These are phyloP conservation scores for Tylopilus sp. DNA, from an alignment of 768 basidiomycete genomes.

Conservation along the genomic window DNA sequence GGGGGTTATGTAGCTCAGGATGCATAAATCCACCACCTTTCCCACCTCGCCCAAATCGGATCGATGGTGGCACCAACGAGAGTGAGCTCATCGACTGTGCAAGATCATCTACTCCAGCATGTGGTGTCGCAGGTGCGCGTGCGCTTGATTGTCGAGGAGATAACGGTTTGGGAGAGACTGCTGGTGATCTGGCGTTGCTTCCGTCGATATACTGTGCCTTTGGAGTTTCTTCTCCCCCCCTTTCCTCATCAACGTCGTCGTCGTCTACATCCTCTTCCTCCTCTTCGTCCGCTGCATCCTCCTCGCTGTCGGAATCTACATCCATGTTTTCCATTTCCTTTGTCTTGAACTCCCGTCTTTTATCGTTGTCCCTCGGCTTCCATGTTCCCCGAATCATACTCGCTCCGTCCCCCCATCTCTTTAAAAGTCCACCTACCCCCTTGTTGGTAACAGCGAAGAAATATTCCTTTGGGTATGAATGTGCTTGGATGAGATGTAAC, in stretches of 20 bases:
- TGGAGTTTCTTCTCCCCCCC: constrained; percentile 26
- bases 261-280: constrained; percentile 13
- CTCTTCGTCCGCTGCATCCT: constrained; percentile 6
- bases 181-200: constrained; percentile 18
- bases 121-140: constrained; percentile 18
- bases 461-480: constrained; percentile 84
- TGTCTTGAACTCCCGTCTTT: constrained; percentile 13
- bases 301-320: constrained; percentile 19
- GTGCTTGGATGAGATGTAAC: constrained; percentile 76
- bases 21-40: constrained; percentile 50
- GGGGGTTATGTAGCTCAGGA: constrained; percentile 31
- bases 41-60: constrained; percentile 74
- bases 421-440: constrained; percentile 76
- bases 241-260: constrained; percentile 20
- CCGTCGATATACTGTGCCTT: constrained; percentile 20
- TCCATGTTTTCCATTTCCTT: constrained; percentile 22
- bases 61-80: constrained; percentile 62
- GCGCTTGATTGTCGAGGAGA: constrained; percentile 21
- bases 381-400: constrained; percentile 74
- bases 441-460: constrained; percentile 92
- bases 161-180: constrained; percentile 15
- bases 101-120: constrained; percentile 43
- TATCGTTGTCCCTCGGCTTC: constrained; percentile 45
- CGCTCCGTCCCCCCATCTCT: constrained; percentile 80
- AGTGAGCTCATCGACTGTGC: constrained; percentile 44